Evolutionary conservation across 129 eudicot species (phyloP).

Genomic region (Chrysanthemum makinoi): DNA sequence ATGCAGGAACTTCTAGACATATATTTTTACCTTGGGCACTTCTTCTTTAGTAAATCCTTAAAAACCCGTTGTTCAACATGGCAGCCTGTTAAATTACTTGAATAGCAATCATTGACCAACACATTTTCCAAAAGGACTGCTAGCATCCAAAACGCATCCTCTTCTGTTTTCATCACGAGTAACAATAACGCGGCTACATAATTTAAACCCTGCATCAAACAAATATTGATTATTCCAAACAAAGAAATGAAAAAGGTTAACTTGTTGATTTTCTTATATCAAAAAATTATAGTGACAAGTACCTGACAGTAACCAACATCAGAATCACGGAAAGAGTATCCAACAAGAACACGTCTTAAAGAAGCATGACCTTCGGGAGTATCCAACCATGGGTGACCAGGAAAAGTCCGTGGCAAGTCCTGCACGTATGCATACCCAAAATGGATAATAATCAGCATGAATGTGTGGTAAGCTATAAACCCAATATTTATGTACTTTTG

Average conservation of each 20-base stretch:
- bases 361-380: constrained; percentile 96
- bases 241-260: constrained; percentile 2
- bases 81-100: constrained; percentile 84
- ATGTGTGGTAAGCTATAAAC: background rate
- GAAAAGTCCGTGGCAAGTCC: constrained; percentile 93
- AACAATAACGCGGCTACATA: constrained; percentile 90
- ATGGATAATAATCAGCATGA: background rate
- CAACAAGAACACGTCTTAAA: constrained; percentile 95
- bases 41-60: constrained; percentile 70
- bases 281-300: background rate
- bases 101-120: constrained; percentile 79
- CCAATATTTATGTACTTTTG: too few relatives aligned
- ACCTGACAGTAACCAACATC: constrained; percentile 99
- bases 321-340: constrained; percentile 92
- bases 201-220: constrained; percentile 75
- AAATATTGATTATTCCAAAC: constrained; percentile 9
- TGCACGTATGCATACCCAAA: constrained; percentile 32
- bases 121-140: constrained; percentile 93
- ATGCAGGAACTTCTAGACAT: background rate
- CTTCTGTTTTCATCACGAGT: constrained; percentile 96
- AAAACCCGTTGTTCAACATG: constrained; percentile 98
- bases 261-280: background rate
- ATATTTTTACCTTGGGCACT: constrained; percentile 68
- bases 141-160: constrained; percentile 99
- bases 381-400: constrained; percentile 99